phyloP scores from a whole-genome alignment of 2,329 filamentous ascomycete species.

The Aspergillus sergii region DNA sequence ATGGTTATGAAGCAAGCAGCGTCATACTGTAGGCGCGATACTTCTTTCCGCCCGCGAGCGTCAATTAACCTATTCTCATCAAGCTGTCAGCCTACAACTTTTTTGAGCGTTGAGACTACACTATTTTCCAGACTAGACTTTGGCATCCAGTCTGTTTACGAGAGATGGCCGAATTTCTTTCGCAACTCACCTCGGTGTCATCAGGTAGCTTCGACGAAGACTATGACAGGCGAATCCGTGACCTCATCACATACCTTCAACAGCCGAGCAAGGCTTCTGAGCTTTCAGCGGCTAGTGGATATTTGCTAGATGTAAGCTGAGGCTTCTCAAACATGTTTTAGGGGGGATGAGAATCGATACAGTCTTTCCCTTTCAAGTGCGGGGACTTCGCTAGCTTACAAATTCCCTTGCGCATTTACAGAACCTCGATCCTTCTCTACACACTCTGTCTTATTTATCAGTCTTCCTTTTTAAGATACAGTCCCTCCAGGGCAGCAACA shows the following conservation, averaged over 20 bases:
- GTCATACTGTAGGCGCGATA: background rate
- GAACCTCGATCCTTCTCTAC: slow-evolving; percentile 56
- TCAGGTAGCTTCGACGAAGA: slow-evolving; percentile 39
- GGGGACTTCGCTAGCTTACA: background rate
- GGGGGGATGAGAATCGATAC: background rate
- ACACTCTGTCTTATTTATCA: slow-evolving; percentile 63
- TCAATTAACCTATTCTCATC: background rate
- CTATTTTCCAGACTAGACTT: background rate
- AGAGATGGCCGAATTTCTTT: slow-evolving; percentile 35
- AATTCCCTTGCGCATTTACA: slow-evolving; percentile 19
- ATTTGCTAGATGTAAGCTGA: slow-evolving; percentile 38
- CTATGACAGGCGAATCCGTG: slow-evolving; percentile 48
- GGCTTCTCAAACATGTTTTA: background rate
- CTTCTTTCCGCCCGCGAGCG: background rate
- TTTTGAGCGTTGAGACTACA: background rate
- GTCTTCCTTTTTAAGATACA: slow-evolving; percentile 55
- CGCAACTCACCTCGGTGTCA: slow-evolving; percentile 43
- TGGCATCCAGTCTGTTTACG: background rate
- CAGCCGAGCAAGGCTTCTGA: slow-evolving; percentile 37
- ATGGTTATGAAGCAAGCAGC: background rate
- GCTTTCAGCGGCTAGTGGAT: slow-evolving; percentile 31
- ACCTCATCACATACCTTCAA: slow-evolving; percentile 42
- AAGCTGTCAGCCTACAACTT: background rate
- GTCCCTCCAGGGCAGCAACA: slow-evolving; percentile 36
- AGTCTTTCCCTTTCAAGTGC: background rate